Base-by-base conservation (phyloP, 1,284 basidiomycete genomes). In the Lignosus rhinocerotis region DNA sequence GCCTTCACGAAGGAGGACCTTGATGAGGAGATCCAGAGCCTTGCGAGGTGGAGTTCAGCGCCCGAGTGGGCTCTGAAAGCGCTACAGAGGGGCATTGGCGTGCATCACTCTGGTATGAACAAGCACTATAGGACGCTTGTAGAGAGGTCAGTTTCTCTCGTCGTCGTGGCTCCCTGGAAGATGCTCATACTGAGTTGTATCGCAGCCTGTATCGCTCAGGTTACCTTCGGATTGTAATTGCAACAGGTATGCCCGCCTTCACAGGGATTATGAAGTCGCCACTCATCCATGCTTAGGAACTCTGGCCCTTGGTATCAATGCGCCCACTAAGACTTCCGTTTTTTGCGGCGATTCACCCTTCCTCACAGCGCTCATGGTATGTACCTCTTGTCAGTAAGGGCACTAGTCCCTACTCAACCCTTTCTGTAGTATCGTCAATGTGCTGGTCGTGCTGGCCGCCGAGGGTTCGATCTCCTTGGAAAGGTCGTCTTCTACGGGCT, bases 401-500 rank as follows among this genome's bases (percentile, higher is more conserved):
- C 25, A 25, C 21, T 51, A 9, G 9, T 47, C 21, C 30, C n/a
- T 46, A 30, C 2, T 6, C n/a, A 43, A 57, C 14, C 5, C 31
- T 55, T 17, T 51, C 30, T 14, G 30, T 30, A 87, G 84, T 90
- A 85, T 66, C 83, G 87, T 16, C 87, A 90, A 77, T 88, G 86
- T 60, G 80, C 86, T 43, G 88, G 70, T 14, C 66, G 70, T 56
- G 70, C 87, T 34, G 87, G 87, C 59, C 81, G 87, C 50, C 79
- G 87, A 68, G 87, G 88, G 3, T 89, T 78, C 59, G 88, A 90
- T 64, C 76, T 86, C 14, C 76, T 86, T 0, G 87, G 88, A 8
- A 86, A 86, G 56, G 87, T 90, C 41, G 75, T 90, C 3, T 90
- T 90, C 71, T 88, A 86, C 62, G 87, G 86, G 17, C 68, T 90